Evolutionary conservation across 768 basidiomycete genomes (phyloP), one percentile per base, ranked within the genome.

Genomic region (Boletus sp.): DNA sequence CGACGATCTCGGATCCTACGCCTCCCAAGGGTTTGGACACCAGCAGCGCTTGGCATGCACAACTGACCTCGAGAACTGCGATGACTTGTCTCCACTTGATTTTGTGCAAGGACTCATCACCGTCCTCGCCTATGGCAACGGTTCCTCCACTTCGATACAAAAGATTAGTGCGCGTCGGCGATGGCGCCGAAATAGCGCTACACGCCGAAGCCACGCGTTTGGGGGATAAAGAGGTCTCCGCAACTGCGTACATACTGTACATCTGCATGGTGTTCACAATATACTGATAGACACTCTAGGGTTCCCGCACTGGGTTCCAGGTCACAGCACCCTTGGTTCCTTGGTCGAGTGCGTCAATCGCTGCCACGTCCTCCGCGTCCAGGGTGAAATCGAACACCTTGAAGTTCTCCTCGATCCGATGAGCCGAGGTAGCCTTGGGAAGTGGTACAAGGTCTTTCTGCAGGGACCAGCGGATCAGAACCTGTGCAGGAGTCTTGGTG

Each of bases 351-450:
- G 71, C 78, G 65, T 92, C 84, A 1, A 96, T 76, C 20, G 67
- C 70, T 0, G 65, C 62, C 77, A 95, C 83, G 52, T 94, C 92
- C 41, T 81, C 82, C 24, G 67, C 70, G 35, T 73, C 72, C 30
- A 96, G 73, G 56, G 81, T 80, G 62, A 94, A 95, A 64, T 90
- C 85, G 61, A 80, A 94, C 0, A 95, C 73, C 24, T 86, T 67
- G 1, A 82, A 73, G 65, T 96, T 96, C n/a, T 84, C 83, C 32
- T 73, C 71, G 60, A 97, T 89, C 18, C 92, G 83, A 1, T 70
- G 67, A 0, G 82, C 78, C 2, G 81, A 86, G 9, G 82, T 81
- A 32, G 88, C 89, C 73, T 94, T 94, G 1, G 91, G 89, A 7
- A 96, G 80, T 0, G 89, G 88, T 1, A 91, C 79, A 60, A 80